Evolutionary conservation across 2,329 filamentous ascomycete genomes (phyloP), one percentile per base, ranked within the genome.

Genomic region (Botrytis hyacinthi): DNA sequence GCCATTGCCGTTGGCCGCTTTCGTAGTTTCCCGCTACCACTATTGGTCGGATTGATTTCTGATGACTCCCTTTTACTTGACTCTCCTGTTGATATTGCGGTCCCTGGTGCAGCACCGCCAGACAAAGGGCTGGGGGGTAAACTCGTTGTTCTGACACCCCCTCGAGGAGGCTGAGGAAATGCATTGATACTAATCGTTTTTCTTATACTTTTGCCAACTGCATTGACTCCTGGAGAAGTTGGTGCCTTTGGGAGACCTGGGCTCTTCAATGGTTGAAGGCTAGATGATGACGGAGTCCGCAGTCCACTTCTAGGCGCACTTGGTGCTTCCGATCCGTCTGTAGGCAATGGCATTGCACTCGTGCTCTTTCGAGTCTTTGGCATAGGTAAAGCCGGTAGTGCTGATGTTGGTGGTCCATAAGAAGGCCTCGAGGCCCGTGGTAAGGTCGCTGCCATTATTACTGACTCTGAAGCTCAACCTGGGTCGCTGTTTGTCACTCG

Each of bases 151-250:
- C 88, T 86, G 71, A 83, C 86, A 71, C 87, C 87, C 66, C 90
- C 89, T 77, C 91, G 91, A 22, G 95, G 95, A 22, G 95, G 95
- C 76, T 97, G 93, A 44, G 95, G 95, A 80, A 98, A 98, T 1
- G 94, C 91, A 80, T 95, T 95, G 80, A 98, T 97, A 86, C 95
- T 98, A 79, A 97, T 92, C 1, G 93, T 93, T 83, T 97, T 97
- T 75, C 94, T 90, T 72, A 98, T 83, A 1, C 91, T 89, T 82
- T 91, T 95, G 40, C 90, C 89, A 8, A 88, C 85, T 46, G 85
- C 84, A 75, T 88, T 90, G 22, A 89, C 83, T 51, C 84, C 85
- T 14, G 89, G 86, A 9, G 86, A 82, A 3, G 87, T 85, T 74
- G 87, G 88, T 29, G 88, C 84, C 26, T 88, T 85, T 8, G 89